These are phyloP conservation scores for Dactylellina sp. DNA, from an alignment of 2,329 filamentous ascomycete genomes.

Conservation along the genomic window DNA sequence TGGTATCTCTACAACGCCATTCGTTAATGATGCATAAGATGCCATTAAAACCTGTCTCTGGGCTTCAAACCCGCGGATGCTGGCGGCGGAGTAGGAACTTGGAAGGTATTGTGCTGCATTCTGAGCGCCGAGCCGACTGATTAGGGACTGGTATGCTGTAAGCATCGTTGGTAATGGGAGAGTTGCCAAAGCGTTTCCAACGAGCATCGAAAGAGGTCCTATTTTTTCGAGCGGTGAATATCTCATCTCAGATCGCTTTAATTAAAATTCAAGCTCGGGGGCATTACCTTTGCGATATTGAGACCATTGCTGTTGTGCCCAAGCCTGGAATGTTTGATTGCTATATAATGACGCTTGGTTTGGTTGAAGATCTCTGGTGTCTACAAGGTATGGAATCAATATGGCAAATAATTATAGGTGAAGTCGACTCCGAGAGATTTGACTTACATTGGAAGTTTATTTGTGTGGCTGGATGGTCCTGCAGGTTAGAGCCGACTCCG, in stretches of 20 bases:
- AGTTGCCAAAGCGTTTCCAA: conserved; percentile 63
- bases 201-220: conserved; percentile 63
- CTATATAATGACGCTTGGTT: conserved; percentile 45
- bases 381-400: conserved; percentile 5
- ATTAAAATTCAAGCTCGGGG: not conserved
- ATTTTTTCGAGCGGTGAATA: not conserved
- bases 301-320: conserved; percentile 51
- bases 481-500: conserved; percentile 67
- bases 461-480: conserved; percentile 63
- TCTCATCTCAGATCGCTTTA: not conserved
- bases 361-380: conserved; percentile 41
- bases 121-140: conserved; percentile 58
- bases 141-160: conserved; percentile 36
- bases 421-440: not conserved
- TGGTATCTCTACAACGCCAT: conserved; percentile 59
- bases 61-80: conserved; percentile 63
- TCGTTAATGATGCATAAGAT: conserved; percentile 61
- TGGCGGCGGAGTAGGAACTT: conserved; percentile 61
- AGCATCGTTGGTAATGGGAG: conserved; percentile 63
- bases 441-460: conserved; percentile 48
- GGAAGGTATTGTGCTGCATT: conserved; percentile 63
- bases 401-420: not conserved
- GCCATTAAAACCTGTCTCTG: conserved; percentile 63
- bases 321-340: conserved; percentile 43
- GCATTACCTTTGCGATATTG: conserved; percentile 50